Evolutionary conservation across 140 eudicot species (phyloP).

Genomic region (Anethum foeniculum): DNA sequence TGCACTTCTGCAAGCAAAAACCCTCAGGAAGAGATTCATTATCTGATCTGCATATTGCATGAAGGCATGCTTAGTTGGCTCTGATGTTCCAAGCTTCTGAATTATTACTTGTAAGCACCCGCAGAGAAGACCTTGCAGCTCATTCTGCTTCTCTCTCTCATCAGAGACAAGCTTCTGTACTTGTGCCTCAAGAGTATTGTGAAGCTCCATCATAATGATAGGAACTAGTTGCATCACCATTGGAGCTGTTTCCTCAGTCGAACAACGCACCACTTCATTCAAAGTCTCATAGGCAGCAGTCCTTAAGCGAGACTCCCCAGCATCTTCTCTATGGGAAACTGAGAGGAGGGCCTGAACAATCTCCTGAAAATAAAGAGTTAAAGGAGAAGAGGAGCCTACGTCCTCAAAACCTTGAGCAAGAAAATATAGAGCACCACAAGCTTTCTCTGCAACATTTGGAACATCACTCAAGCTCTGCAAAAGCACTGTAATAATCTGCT

Average conservation of each 20-base stretch:
- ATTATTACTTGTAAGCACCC: conserved; percentile 91
- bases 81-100: conserved; percentile 75
- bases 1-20: conserved; percentile 42
- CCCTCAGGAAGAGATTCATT: conserved; percentile 35
- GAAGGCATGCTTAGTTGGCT: conserved; percentile 51
- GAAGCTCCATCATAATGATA: conserved; percentile 80
- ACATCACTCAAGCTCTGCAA: conserved; percentile 34
- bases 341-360: conserved; percentile 28
- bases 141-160: conserved; percentile 66
- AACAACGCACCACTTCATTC: conserved; percentile 81
- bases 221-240: conserved; percentile 76
- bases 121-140: conserved; percentile 81
- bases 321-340: conserved; percentile 31
- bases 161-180: conserved; percentile 70
- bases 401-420: conserved; percentile 36
- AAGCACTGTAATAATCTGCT: conserved; percentile 29
- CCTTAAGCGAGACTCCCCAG: conserved; percentile 31
- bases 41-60: conserved; percentile 47
- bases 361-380: conserved; percentile 30
- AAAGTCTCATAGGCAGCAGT: conserved; percentile 79
- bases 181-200: conserved; percentile 68
- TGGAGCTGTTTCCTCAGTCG: conserved; percentile 73
- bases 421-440: conserved; percentile 38
- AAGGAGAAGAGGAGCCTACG: conserved; percentile 25
- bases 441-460: conserved; percentile 34